A percentile compares a stretch with the other conserved stretches of the same genome.
Evolutionary conservation across 2,329 filamentous ascomycete species (phyloP).

Genomic region (Penicillium sp.): DNA sequence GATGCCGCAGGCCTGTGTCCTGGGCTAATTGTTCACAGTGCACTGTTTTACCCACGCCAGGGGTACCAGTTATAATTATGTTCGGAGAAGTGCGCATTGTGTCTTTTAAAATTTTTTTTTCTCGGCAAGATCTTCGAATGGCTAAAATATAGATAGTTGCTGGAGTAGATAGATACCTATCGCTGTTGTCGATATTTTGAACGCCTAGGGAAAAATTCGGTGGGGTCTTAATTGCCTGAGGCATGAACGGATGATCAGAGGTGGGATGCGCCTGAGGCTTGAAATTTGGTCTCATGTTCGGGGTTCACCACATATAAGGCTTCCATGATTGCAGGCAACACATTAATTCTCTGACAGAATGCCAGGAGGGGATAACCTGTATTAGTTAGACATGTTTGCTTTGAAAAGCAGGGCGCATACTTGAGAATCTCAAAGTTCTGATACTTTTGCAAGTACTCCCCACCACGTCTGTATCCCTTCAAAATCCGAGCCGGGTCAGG

Average conservation of each 20-base stretch:
- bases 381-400: slow-evolving; percentile 9
- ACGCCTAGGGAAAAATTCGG: slow-evolving; percentile 18
- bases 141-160: not conserved
- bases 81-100: slow-evolving; percentile 66
- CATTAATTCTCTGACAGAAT: not conserved
- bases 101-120: not conserved
- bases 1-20: slow-evolving; percentile 76
- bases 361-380: slow-evolving; percentile 14
- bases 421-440: slow-evolving; percentile 79
- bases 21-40: slow-evolving; percentile 83
- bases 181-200: slow-evolving; percentile 2
- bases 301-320: not conserved
- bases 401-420: slow-evolving; percentile 48
- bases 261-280: not conserved
- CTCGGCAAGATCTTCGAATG: not conserved
- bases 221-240: slow-evolving; percentile 31
- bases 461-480: slow-evolving; percentile 74
- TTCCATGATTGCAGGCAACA: not conserved
- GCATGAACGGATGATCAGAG: slow-evolving; percentile 13
- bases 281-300: not conserved
- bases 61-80: slow-evolving; percentile 93
- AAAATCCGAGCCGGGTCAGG: slow-evolving; percentile 61
- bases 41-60: slow-evolving; percentile 93
- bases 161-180: not conserved
- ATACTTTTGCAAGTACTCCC: slow-evolving; percentile 70